These are phyloP conservation scores for Russula griseocarnosa DNA, from an alignment of 768 basidiomycete species.

Conservation along the genomic window DNA sequence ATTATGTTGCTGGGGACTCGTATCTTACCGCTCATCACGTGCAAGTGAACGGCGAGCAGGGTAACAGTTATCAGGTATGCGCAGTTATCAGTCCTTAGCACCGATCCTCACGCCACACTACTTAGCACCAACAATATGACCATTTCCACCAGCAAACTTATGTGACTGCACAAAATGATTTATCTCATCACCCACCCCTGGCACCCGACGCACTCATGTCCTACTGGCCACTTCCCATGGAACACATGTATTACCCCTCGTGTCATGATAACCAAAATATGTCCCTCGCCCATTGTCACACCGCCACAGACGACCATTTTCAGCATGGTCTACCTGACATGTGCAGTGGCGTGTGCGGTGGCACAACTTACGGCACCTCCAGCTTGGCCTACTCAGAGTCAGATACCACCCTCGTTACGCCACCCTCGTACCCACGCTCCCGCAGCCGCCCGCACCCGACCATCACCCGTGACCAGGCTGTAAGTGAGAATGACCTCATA, in stretches of 20 bases:
- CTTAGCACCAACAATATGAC: slow-evolving; percentile 10
- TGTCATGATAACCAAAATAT: slow-evolving; percentile 2
- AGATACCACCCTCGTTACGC: not conserved
- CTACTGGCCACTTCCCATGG: slow-evolving; percentile 14
- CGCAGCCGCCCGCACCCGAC: not conserved
- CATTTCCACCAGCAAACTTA: not conserved
- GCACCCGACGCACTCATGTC: not conserved
- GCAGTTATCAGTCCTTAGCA: not conserved
- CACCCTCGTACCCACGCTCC: not conserved
- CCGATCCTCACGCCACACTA: not conserved
- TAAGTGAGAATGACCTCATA: slow-evolving; percentile 25
- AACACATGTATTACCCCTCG: slow-evolving; percentile 1
- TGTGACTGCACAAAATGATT: not conserved
- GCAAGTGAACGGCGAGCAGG: slow-evolving; percentile 10
- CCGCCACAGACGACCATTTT: not conserved
- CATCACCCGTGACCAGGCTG: slow-evolving; percentile 22
- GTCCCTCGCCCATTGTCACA: not conserved
- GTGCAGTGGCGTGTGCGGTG: slow-evolving; percentile 9
- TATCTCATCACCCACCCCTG: not conserved
- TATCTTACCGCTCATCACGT: slow-evolving; percentile 7
- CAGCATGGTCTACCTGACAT: not conserved
- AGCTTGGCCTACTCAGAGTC: not conserved
- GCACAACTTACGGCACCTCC: slow-evolving; percentile 6
- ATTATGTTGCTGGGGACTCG: slow-evolving; percentile 8
- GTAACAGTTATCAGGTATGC: slow-evolving; percentile 12